Evolutionary conservation across 2,329 filamentous ascomycete genomes (phyloP), one percentile per base, ranked within the genome.

Genomic region (Colletotrichum limetticola): DNA sequence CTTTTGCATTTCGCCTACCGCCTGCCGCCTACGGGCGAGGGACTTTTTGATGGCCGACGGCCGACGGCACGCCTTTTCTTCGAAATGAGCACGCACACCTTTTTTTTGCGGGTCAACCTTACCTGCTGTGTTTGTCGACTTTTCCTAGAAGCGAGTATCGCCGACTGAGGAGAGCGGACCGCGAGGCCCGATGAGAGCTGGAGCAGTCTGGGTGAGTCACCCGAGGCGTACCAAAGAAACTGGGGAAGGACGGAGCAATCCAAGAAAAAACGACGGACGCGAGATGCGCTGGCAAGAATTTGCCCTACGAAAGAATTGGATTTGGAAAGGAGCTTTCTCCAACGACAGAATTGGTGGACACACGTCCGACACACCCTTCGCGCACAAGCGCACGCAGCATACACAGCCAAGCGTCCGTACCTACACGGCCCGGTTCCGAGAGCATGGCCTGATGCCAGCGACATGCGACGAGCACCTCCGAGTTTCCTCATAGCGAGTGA

Each of bases 61-160:
- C 42, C 56, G 56, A 8, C 62, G 61, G 67, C 16, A 35, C 63
- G 19, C 61, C 37, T 63, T 22, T 30, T 37, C 16, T 60, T 28
- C 59, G 42, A 70, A 65, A 69, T 72, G 66, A 64, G 60, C 66
- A 69, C 32, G 58, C 49, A 22, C 28, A 19, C 49, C 14, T 12
- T 30, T 30, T 57, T 49, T 61, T 49, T 32, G 60, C 66, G 60
- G 70, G 70, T 60, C 70, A 14, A 14, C 32, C 42, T 32, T 26
- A 70, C 66, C 70, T 65, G 60, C 66, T 72, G 49, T 24, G 55
- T 72, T 60, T 60, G 70, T 72, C 70, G 56, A 70, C 30, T 72
- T 72, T 60, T 70, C 56, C 37, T 49, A 65, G 60, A 60, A 70
- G 26, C 70, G 46, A 55, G 52, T 16, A 66, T 22, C 24, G 49